Percentiles rank a stretch among this genome's conserved stretches.
Evolutionary conservation across 148 eudicot species (phyloP).

Genomic region (Polygonum aviculare): DNA sequence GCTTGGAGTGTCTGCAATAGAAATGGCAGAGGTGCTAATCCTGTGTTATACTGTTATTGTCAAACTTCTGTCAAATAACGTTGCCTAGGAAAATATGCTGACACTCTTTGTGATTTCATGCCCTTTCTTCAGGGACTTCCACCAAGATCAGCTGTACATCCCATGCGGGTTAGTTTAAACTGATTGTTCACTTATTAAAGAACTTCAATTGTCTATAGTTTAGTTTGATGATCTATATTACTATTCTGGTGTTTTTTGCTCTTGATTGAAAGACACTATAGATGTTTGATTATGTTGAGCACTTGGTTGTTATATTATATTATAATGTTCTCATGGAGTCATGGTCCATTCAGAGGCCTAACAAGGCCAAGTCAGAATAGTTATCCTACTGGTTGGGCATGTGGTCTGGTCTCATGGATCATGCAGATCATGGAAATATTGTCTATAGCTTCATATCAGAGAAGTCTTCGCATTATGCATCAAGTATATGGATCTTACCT

Average conservation of each 20-base stretch:
- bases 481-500: background rate
- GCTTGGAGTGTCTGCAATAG: conserved; percentile 97
- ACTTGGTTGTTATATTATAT: background rate
- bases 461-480: background rate
- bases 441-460: background rate
- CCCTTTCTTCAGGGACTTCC: conserved; percentile 65
- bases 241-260: background rate
- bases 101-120: background rate
- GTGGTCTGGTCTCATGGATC: background rate
- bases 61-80: background rate
- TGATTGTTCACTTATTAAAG: background rate
- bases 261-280: background rate
- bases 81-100: background rate
- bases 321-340: background rate
- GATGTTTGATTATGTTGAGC: conserved; percentile 5
- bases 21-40: conserved; percentile 92
- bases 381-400: background rate
- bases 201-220: background rate
- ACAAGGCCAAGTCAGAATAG: background rate
- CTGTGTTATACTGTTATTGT: background rate
- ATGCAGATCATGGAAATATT: background rate
- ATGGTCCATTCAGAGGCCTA: background rate
- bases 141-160: conserved; percentile 96
- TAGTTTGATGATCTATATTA: background rate
- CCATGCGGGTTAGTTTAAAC: conserved; percentile 81